phyloP scores from a whole-genome alignment of 179 eudicot species.

The Silene coronaria region DNA sequence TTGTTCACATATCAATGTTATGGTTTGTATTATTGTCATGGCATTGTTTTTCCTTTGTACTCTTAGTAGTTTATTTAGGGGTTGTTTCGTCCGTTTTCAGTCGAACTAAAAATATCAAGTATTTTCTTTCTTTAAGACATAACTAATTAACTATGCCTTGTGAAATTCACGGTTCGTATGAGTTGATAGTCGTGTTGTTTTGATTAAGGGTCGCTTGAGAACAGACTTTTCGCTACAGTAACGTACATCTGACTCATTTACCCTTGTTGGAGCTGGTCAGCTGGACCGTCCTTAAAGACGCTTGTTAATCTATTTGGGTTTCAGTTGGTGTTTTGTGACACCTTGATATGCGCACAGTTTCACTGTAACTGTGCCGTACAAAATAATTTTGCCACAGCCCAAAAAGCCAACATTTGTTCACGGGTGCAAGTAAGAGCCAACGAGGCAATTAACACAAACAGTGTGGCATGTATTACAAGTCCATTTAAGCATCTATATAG shows the following conservation, averaged over 20 bases:
- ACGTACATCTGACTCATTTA: not conserved
- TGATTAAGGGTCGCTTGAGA: not conserved
- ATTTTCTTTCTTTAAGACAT: too few species aligned
- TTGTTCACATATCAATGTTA: slow-evolving; percentile 27
- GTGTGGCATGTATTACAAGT: not conserved
- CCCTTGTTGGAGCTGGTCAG: not conserved
- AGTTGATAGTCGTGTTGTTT: not conserved
- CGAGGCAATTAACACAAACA: not conserved
- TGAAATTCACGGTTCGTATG: not conserved
- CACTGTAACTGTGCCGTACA: not conserved
- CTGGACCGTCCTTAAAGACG: not conserved
- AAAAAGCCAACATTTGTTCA: slow-evolving; percentile 17
- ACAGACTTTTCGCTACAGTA: not conserved
- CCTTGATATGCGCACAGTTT: not conserved
- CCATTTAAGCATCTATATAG: too few species aligned
- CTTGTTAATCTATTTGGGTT: slow-evolving; percentile 5
- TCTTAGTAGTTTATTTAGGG: not conserved
- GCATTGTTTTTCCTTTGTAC: not conserved
- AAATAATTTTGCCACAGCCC: not conserved
- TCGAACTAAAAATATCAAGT: too few species aligned
- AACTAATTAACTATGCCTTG: too few species aligned
- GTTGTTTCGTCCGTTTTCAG: not conserved
- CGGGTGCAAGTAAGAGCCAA: slow-evolving; percentile 20
- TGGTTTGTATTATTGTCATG: not conserved
- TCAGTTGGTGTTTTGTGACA: not conserved